Evolutionary conservation across 768 basidiomycete species (phyloP), one percentile per base, ranked within the genome.

Genomic region (Dendrothele bispora): DNA sequence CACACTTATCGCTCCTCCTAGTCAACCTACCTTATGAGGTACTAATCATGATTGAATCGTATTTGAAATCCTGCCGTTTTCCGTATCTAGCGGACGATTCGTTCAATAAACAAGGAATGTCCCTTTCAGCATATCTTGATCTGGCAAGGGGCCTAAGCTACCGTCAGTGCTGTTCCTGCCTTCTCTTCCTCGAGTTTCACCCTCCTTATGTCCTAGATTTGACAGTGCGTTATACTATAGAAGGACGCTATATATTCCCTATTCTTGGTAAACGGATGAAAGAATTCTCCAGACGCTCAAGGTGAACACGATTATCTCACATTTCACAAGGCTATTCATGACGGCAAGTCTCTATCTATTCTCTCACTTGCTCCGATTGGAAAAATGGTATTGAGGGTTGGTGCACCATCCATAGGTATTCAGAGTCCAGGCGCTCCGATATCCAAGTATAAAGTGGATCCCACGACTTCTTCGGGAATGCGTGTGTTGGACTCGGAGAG

Each of bases 301-400:
- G 72, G 71, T 27, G 69, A 62, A 8, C 30, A 27, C 22, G 18
- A 30, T 10, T 79, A 82, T 54, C 55, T 78, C 22, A 65, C 68
- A 46, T 77, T 77, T 3, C 80, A 82, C 52, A 67, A 70, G 46
- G 70, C 60, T 4, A 82, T 83, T n/a, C 79, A 83, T 53, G 67
- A 75, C 42, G 80, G 77, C 77, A 44, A 3, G 50, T 39, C n/a
- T n/a, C n/a, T n/a, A n/a, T n/a, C n/a, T n/a, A n/a, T n/a, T n/a
- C n/a, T 24, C 15, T 30, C 27, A 21, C 32, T 30, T 30, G 18
- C 6, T 17, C 42, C 28, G 15, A 29, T n/a, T 34, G 14, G n/a
- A 38, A 15, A 18, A 25, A 27, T 30, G 44, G 20, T 22, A 8
- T 38, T 22, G 35, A 22, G 17, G 17, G 37, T 20, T 48, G 25